A percentile compares a stretch with the other conserved stretches of the same genome.
Evolutionary conservation across 139 green algal genomes (phyloP).

Genomic region (Auxenochlorella pyrenoidosa): DNA sequence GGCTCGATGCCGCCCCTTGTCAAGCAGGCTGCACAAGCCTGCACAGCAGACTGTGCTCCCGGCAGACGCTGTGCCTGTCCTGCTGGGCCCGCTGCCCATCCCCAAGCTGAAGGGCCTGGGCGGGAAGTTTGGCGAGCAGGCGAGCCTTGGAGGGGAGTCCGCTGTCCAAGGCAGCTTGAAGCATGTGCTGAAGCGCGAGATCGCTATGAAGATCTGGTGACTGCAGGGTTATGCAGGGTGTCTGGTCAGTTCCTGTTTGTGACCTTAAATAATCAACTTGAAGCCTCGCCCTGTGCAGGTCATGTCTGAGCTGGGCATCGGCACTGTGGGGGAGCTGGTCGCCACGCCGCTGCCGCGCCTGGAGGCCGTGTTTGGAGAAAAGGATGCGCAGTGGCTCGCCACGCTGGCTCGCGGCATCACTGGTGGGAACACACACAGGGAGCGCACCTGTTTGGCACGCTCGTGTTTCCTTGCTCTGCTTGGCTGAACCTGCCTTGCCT

Average conservation of each 20-base stretch:
- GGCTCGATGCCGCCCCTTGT: neutral
- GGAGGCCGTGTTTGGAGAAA: constrained; percentile 55
- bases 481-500: no score
- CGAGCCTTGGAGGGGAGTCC: constrained; percentile 10
- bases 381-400: constrained; percentile 57
- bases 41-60: constrained; percentile 85
- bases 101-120: constrained; percentile 74
- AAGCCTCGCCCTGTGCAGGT: neutral
- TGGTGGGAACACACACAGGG: neutral
- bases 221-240: no score
- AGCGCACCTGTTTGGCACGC: neutral
- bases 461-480: no score
- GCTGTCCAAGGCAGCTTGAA: no score
- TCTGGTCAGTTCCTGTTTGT: no score
- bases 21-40: constrained; percentile 87
- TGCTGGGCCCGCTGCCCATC: constrained; percentile 77
- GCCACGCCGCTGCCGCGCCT: constrained; percentile 59
- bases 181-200: no score
- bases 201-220: no score
- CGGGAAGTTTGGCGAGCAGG: constrained; percentile 78
- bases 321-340: constrained; percentile 76
- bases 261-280: no score
- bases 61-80: constrained; percentile 50
- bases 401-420: constrained; percentile 63
- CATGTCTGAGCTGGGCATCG: constrained; percentile 48